Base-by-base conservation (phyloP, 2,329 filamentous ascomycete genomes). In the Xylaria sp. region DNA sequence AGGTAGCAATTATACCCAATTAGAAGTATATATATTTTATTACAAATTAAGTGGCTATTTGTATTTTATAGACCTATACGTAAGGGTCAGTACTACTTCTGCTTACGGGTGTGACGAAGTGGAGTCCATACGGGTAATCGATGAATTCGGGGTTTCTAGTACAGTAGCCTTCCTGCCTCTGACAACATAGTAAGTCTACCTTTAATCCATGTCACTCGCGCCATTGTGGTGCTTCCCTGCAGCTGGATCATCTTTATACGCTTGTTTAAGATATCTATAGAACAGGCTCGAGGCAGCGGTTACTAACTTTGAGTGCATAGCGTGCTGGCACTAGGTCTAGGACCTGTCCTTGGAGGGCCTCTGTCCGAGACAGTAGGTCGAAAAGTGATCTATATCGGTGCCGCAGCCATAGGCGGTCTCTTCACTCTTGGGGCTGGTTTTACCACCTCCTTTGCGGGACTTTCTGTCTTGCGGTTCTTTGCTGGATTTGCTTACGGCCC, bases 91-190 rank as follows among this genome's bases (percentile, higher is more conserved):
- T n/a, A n/a, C n/a, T n/a, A 30, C 28, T 30, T 30, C 28, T 30
- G 28, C 28, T 30, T 30, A 30, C 28, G 28, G 3, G 28, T 30
- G 28, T 30, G 28, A 30, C 28, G 28, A 30, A 30, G 28, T 30
- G 28, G 28, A 30, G 28, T 30, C 28, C 28, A 6, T 6, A 30
- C 28, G 28, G 15, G 39, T 43, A 6, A 84, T 84, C 78, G 46
- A 74, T 0, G 81, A 86, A 7, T 91, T 91, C 75, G 71, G 81
- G 52, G 81, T 90, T 13, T 83, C 82, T 15, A 81, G 82, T 57
- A 89, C 86, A 1, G 81, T 83, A 8, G 85, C 89, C 0, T 79
- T 91, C n/a, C 78, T 91, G 0, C 85, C 86, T 0, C 76, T 91
- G 0, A 85, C 89, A 0, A 76, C 89, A 6, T 91, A 89, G 62